Base-by-base conservation (phyloP, 768 basidiomycete genomes). In the Mycena vitilis region DNA sequence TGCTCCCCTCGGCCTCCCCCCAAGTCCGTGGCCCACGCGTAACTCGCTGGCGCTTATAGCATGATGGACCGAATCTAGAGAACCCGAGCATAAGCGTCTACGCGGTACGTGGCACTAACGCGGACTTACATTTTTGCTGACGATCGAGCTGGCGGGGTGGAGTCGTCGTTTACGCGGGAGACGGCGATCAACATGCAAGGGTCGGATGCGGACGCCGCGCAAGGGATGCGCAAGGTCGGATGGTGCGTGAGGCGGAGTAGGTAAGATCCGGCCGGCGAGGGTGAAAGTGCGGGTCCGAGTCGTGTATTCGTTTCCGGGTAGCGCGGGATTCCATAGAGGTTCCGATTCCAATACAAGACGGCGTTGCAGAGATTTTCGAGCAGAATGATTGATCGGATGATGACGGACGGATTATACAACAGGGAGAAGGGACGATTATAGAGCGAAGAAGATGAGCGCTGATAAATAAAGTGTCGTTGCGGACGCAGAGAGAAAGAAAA, bases 41-140 rank as follows among this genome's bases (percentile, higher is more conserved):
- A 45, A 45, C 44, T 18, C 44, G n/a, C n/a, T n/a, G 15, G 16
- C 44, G 3, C 40, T 56, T 36, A 65, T 11, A 65, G 56, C 63
- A 65, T 65, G 6, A 65, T 65, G 42, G 63, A 51, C 4, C 63
- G 63, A 30, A 65, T 57, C 63, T 64, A 55, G 15, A 18, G 20
- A 20, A 5, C 15, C 9, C 2, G 30, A 9, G 12, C 11, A 45
- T 34, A 13, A 52, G 55, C 47, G 30, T 30, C 30, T 30, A 30
- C 30, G 30, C 30, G 20, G 36, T 36, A 57, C 44, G 16, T 25
- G 44, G 10, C 7, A 63, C 1, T 6, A 22, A 42, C 23, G 44
- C 5, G 10, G 36, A 89, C 90, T 82, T 80, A 91, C 90, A 69
- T 90, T 91, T 74, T 85, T 89, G 84, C 86, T 90, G 73, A 91